phyloP scores from a whole-genome alignment of 768 basidiomycete species.

The Suillus paluster region DNA sequence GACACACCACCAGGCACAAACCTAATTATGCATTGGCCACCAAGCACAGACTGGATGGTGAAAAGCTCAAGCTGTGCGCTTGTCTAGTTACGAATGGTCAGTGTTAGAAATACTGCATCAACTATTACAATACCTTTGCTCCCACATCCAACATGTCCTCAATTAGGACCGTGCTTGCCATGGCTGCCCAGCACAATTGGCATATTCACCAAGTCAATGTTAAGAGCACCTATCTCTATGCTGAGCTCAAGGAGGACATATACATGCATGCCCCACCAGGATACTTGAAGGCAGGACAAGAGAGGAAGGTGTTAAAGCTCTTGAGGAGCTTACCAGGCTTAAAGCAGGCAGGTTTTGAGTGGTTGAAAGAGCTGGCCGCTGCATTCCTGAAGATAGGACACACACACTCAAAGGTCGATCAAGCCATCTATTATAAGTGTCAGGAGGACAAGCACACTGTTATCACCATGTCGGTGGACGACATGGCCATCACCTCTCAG shows the following conservation, averaged over 20 bases:
- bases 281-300: constrained; percentile 20
- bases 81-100: constrained; percentile 1
- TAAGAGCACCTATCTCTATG: constrained; percentile 20
- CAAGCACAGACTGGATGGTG: constrained; percentile 1
- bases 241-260: constrained; percentile 32
- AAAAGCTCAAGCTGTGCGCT: constrained; percentile 1
- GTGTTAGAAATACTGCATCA: too few species aligned
- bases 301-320: constrained; percentile 32
- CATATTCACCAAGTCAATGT: constrained; percentile 18
- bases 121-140: constrained; percentile 28
- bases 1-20: constrained; percentile 31
- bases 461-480: constrained; percentile 36
- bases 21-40: constrained; percentile 19
- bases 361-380: constrained; percentile 25
- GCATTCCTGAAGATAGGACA: background rate
- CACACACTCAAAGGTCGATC: background rate
- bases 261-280: constrained; percentile 42
- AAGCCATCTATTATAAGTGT: too few species aligned
- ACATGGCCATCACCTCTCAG: constrained; percentile 34
- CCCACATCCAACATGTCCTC: constrained; percentile 14
- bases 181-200: constrained; percentile 15
- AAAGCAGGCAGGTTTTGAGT: constrained; percentile 37
- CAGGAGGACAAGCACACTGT: constrained; percentile 24
- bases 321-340: constrained; percentile 42
- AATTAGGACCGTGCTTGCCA: constrained; percentile 14